Conservation (phyloP, 2,329 filamentous ascomycete species). For the Furcasterigmium furcatum region DNA sequence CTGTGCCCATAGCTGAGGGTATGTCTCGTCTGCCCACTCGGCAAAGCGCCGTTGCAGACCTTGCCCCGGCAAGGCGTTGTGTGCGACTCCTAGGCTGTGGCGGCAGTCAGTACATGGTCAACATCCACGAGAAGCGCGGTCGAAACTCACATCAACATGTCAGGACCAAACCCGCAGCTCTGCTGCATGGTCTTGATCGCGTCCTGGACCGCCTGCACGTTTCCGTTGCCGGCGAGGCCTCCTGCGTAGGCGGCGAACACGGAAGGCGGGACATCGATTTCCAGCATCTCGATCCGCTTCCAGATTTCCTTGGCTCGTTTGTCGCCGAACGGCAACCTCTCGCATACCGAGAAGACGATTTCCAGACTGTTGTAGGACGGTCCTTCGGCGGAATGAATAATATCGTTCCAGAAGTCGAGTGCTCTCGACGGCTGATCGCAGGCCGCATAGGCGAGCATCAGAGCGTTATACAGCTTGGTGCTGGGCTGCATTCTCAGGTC, state of each 20-base stretch:
- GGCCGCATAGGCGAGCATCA: constrained; percentile 82
- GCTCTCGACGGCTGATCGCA: constrained; percentile 65
- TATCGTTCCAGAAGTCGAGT: constrained; percentile 79
- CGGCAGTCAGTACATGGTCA: background rate
- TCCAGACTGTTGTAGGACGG: constrained; percentile 79
- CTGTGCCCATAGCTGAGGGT: constrained; percentile 66
- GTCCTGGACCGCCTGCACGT: constrained; percentile 64
- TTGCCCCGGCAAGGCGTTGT: constrained; percentile 67
- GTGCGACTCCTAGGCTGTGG: constrained; percentile 67
- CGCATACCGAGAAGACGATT: constrained; percentile 77
- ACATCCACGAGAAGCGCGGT: background rate
- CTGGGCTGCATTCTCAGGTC: constrained; percentile 76
- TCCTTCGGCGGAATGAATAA: constrained; percentile 80
- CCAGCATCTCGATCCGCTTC: constrained; percentile 68
- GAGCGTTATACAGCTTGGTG: constrained; percentile 74
- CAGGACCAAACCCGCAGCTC: constrained; percentile 64
- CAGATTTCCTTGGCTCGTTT: constrained; percentile 65
- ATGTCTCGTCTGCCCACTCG: constrained; percentile 67
- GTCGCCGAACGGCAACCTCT: constrained; percentile 57
- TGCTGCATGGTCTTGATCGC: constrained; percentile 65
- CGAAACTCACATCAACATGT: constrained; percentile 64
- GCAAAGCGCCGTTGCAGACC: constrained; percentile 68
- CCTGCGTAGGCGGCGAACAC: constrained; percentile 77
- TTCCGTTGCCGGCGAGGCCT: constrained; percentile 70
- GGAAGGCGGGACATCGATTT: constrained; percentile 70